Base-by-base conservation (phyloP, 116 monocot genomes). In the Iris pallida region DNA sequence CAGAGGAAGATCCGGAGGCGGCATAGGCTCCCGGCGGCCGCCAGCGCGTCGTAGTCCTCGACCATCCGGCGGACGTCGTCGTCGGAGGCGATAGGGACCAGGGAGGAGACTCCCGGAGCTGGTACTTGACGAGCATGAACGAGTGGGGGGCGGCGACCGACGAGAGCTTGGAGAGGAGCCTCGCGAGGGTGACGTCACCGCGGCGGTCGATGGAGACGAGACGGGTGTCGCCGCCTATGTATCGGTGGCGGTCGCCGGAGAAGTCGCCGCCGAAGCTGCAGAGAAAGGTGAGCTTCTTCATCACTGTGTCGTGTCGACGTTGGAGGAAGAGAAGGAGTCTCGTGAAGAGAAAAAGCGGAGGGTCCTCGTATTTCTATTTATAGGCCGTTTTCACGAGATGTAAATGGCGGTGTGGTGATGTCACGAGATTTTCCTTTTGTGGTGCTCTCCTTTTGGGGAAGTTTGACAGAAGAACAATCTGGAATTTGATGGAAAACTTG, bases 181-280 rank as follows among this genome's bases (percentile, higher is more conserved):
- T 76, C 2, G 63, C 49, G 6, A 76, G 20, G 41, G 6, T 47
- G 56, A 76, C 15, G 16, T 30, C 30, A 30, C 57, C 56, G 45
- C 70, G 40, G 4, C 76, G 76, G 48, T 76, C 70, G 58, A 73
- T 19, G 73, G 57, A 68, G 47, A 79, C 49, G 73, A 73, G 45
- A 10, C 73, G 73, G 14, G 66, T 63, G 63, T 79, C 73, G 0
- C 79, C 68, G 30, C 66, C 79, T 44, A 48, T 17, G 68, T 73
- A 79, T 18, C 73, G 46, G 63, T 47, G 11, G 14, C 16, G 61
- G 47, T 8, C 42, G 18, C 19, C 56, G 8, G 42, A 47, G 63
- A 79, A 57, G 30, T 62, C 19, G 40, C 79, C 79, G 20, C 73
- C 71, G 68, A 68, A 68, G 60, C 66, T 68, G 48, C 73, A 73